Evolutionary conservation across 176 grass and related monocot genomes (phyloP).

Genomic region (Poa pratensis): DNA sequence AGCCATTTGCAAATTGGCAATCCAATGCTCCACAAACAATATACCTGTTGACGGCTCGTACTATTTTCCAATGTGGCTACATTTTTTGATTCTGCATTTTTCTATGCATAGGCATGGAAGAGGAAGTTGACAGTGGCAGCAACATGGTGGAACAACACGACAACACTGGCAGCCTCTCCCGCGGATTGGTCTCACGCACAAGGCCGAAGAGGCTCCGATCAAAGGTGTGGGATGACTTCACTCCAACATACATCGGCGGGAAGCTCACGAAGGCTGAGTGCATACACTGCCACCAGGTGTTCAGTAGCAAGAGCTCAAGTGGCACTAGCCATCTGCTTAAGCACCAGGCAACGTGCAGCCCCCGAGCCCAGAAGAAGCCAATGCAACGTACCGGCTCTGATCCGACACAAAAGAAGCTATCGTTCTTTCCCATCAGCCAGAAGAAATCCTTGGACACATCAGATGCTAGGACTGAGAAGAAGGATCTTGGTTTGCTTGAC

Average conservation of each 20-base stretch:
- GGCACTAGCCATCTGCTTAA: slow-evolving; percentile 32
- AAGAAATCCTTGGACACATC: slow-evolving; percentile 2
- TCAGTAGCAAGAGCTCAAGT: slow-evolving; percentile 20
- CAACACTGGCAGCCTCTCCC: slow-evolving; percentile 6
- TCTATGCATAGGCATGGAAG: slow-evolving; percentile 24
- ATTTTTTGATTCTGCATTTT: not conserved
- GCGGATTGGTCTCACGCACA: not conserved
- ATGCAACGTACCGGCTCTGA: slow-evolving; percentile 4
- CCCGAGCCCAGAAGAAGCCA: not conserved
- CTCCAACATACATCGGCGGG: not conserved
- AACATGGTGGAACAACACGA: slow-evolving; percentile 17
- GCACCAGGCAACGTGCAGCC: slow-evolving; percentile 29
- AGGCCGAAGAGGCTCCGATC: slow-evolving; percentile 35
- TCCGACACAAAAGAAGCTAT: slow-evolving; percentile 16
- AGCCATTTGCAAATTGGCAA: not conserved
- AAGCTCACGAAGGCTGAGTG: slow-evolving; percentile 36
- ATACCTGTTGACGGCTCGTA: not conserved
- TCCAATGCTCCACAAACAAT: not conserved
- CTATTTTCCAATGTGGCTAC: not conserved
- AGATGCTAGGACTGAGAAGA: slow-evolving; percentile 16
- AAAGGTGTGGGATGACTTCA: slow-evolving; percentile 49
- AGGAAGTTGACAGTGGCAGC: not conserved
- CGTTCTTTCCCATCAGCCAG: slow-evolving; percentile 35
- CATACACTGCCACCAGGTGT: slow-evolving; percentile 40
- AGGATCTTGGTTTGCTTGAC: slow-evolving; percentile 1